Evolutionary conservation across 257 asterid genomes (phyloP).

Genomic region (Petunia axillaris): DNA sequence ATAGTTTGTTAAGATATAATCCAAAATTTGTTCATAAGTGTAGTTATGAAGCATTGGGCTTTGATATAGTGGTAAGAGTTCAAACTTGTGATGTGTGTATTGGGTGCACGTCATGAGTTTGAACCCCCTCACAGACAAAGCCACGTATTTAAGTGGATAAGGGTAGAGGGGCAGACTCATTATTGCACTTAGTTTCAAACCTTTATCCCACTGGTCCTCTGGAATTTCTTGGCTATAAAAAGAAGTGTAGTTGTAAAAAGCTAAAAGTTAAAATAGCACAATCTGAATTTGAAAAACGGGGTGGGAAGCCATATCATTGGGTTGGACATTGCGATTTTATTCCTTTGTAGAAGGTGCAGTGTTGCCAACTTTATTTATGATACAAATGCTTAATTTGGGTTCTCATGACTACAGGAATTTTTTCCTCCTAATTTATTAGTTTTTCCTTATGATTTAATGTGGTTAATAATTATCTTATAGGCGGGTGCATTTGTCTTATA

Average conservation of each 20-base stretch:
- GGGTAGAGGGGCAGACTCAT: no score
- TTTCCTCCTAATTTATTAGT: background rate
- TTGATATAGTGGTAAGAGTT: no score
- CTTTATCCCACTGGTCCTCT: no score
- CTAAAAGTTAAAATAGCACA: background rate
- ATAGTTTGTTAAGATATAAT: background rate
- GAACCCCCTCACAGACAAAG: no score
- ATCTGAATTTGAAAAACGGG: background rate
- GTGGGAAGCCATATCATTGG: background rate
- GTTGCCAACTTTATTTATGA: background rate
- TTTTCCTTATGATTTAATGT: conserved; percentile 11
- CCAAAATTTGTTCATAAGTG: conserved; percentile 19
- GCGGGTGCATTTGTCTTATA: background rate
- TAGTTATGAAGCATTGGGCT: no score
- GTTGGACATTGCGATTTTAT: background rate
- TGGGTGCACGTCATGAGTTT: no score
- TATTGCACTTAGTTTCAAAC: no score
- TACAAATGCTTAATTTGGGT: background rate
- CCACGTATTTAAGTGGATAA: no score
- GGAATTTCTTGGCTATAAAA: no score
- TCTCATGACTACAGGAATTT: background rate
- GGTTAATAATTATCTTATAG: background rate
- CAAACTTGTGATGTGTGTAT: no score
- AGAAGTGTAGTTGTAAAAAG: background rate
- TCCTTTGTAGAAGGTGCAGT: background rate